Base-by-base conservation (phyloP, 345 rosid species). In the Cardiospermum halicacabum region DNA sequence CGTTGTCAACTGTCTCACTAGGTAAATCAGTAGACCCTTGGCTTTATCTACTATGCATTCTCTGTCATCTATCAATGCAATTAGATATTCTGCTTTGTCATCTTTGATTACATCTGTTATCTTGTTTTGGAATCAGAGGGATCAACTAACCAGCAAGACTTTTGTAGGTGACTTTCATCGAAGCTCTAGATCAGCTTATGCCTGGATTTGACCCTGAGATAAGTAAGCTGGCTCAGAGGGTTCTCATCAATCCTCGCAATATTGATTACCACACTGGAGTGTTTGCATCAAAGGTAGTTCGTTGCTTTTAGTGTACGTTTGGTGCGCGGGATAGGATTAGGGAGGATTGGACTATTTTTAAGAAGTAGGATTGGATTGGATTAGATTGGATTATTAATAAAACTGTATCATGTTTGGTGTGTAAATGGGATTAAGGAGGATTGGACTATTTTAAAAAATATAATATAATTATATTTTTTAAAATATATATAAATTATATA, bases 201-300 rank as follows among this genome's bases (percentile, higher is more conserved):
- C 99, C 99, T 67, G 97, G 99, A 73, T 94, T 94, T 87, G 99
- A 94, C 77, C 99, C 99, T 56, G 99, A 94, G 78, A 94, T 91
- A 66, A 83, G 97, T 49, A 94, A 94, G 77, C 71, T 94, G 72
- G 99, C 99, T 53, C 99, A 94, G 72, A 83, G 99, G 71, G 91
- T 91, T 75, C 81, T 91, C 43, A 87, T 94, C 68, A 94, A 89
- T 80, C 97, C 97, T 60, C 76, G 97, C 72, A 89, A 91, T 56
- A 94, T 94, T 18, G 99, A 94, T 77, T 91, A 89, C 71, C 89
- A 91, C 57, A 89, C 92, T 37, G 97, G 99, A 51, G 97, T 94
- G 9, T 91, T 94, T 75, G 99, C 99, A 68, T 81, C 84, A 78
- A 94, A 89, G 89, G 99, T 94, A 78, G 48, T 67, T 21, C 27